Conservation (phyloP, 345 rosid species). For the Acer yangbiense region DNA sequence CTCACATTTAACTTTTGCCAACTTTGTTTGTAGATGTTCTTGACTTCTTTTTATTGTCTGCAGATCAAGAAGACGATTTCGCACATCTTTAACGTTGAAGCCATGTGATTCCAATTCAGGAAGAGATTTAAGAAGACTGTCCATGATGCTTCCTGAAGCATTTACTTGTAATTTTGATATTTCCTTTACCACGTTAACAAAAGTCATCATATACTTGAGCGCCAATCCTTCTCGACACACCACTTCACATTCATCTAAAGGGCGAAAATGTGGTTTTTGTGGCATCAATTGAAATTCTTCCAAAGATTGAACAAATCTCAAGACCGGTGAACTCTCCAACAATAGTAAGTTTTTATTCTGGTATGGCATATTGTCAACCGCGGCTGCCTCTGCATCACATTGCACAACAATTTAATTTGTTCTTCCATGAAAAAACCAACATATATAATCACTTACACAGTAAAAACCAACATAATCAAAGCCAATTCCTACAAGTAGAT, state of each 20-base stretch:
- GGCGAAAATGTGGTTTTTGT: conserved; percentile 43
- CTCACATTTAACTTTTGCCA: conserved; percentile 6
- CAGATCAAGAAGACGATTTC: too few relatives aligned
- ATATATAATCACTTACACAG: too few relatives aligned
- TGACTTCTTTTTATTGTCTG: neutral
- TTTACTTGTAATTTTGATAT: conserved; percentile 24
- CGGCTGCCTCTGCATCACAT: too few relatives aligned
- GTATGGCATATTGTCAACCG: neutral
- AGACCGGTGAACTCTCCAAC: conserved; percentile 20
- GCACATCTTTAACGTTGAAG: conserved; percentile 23
- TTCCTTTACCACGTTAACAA: conserved; percentile 24
- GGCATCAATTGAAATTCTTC: conserved; percentile 31
- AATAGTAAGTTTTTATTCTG: conserved; percentile 15
- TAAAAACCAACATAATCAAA: neutral
- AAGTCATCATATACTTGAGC: conserved; percentile 35
- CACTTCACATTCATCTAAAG: conserved; percentile 22
- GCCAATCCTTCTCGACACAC: conserved; percentile 38
- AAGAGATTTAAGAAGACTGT: conserved; percentile 23
- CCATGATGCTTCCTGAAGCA: conserved; percentile 9
- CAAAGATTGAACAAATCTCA: conserved; percentile 29
- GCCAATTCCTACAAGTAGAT: neutral
- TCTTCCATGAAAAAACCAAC: too few relatives aligned
- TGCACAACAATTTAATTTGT: too few relatives aligned
- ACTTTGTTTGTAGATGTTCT: conserved; percentile 18
- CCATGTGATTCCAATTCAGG: conserved; percentile 30